phyloP scores from a whole-genome alignment of 1,284 basidiomycete species.

The Uromyces viciae-fabae region DNA sequence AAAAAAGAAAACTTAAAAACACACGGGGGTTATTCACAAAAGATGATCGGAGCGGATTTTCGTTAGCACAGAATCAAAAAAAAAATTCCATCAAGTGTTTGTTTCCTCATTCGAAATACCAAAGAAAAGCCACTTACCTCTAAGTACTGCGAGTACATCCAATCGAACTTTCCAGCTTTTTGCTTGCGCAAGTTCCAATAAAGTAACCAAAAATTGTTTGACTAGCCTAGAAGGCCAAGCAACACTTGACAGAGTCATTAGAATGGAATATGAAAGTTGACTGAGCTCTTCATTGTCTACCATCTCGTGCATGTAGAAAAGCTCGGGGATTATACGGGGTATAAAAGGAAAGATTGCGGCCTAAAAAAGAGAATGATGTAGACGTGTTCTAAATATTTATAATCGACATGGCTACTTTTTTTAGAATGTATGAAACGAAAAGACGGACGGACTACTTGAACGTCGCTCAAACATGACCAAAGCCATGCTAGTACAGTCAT shows the following conservation, averaged over 20 bases:
- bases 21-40: no score
- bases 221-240: slow-evolving; percentile 58
- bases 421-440: no score
- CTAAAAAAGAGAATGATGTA: slow-evolving; percentile 1
- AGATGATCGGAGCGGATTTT: slow-evolving; percentile 69
- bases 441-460: slow-evolving; percentile 45
- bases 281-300: slow-evolving; percentile 57
- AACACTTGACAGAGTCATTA: slow-evolving; percentile 57
- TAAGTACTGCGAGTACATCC: slow-evolving; percentile 59
- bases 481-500: slow-evolving; percentile 73
- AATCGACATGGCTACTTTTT: neutral
- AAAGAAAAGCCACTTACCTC: slow-evolving; percentile 72
- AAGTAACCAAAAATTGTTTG: slow-evolving; percentile 56
- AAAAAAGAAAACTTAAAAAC: slow-evolving; percentile 79
- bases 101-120: slow-evolving; percentile 63
- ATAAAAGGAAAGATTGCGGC: slow-evolving; percentile 52
- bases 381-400: neutral
- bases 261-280: slow-evolving; percentile 55
- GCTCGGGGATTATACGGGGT: slow-evolving; percentile 51
- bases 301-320: slow-evolving; percentile 57
- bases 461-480: slow-evolving; percentile 61
- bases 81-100: slow-evolving; percentile 65
- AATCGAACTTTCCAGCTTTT: slow-evolving; percentile 58
- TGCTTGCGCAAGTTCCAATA: slow-evolving; percentile 57
- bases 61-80: no score